phyloP scores from a whole-genome alignment of 257 asterid genomes.

The Voacanga thouarsii region DNA sequence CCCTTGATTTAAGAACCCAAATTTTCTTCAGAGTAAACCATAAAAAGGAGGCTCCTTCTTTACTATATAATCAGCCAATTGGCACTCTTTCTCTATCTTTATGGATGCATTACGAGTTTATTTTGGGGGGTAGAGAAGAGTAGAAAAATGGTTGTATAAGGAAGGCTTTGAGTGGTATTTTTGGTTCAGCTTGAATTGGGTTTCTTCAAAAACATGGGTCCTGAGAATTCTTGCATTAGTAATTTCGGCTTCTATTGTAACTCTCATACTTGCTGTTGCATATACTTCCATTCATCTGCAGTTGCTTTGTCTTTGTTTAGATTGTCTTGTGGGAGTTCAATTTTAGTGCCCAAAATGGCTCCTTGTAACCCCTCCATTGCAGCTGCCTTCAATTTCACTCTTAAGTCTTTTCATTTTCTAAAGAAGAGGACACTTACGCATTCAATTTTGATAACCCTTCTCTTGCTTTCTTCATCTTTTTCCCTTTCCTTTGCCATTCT shows the following conservation, averaged over 20 bases:
- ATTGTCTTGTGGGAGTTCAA: slow-evolving; percentile 38
- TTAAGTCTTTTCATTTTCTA: slow-evolving; percentile 26
- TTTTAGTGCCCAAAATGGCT: slow-evolving; percentile 43
- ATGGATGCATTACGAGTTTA: slow-evolving; percentile 6
- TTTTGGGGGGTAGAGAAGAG: slow-evolving; percentile 14
- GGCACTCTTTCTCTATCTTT: slow-evolving; percentile 16
- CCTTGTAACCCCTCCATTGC: slow-evolving; percentile 29
- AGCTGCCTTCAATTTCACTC: slow-evolving; percentile 28
- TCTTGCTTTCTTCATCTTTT: background rate
- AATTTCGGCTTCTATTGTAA: slow-evolving; percentile 48
- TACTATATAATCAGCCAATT: background rate
- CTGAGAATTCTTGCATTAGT: slow-evolving; percentile 24
- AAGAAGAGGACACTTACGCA: slow-evolving; percentile 28
- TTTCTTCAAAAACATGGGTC: slow-evolving; percentile 37
- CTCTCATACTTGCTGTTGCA: slow-evolving; percentile 29
- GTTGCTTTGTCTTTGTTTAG: slow-evolving; percentile 38
- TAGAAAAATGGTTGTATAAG: background rate
- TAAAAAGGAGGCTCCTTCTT: background rate
- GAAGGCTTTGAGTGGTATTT: background rate
- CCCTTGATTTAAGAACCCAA: background rate
- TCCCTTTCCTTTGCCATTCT: slow-evolving; percentile 9
- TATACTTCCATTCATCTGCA: slow-evolving; percentile 36
- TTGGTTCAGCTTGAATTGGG: slow-evolving; percentile 32
- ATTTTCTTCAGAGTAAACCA: background rate
- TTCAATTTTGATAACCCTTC: slow-evolving; percentile 23